A percentile compares a stretch with the other conserved stretches of the same genome.
Evolutionary conservation across 176 grass and related monocot genomes (phyloP).

Genomic region (Rhynchospora breviuscula): DNA sequence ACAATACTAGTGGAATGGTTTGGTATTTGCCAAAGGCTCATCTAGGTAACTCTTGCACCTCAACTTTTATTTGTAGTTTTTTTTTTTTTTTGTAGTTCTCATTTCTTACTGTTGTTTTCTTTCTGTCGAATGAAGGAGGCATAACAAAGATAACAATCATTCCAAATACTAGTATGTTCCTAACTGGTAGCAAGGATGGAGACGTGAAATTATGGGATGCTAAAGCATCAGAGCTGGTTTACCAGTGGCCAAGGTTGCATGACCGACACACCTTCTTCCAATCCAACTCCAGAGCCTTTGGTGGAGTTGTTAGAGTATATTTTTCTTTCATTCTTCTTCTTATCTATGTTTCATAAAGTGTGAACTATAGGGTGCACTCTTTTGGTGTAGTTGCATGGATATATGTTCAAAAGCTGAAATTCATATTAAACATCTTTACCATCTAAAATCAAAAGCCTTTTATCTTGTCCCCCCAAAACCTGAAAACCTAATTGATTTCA

Average conservation of each 20-base stretch:
- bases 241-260: slow-evolving; percentile 87
- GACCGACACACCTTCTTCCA: slow-evolving; percentile 97
- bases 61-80: background rate
- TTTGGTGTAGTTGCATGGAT: background rate
- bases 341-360: background rate
- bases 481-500: background rate
- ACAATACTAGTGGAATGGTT: slow-evolving; percentile 58
- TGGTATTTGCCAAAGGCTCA: slow-evolving; percentile 97
- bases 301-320: slow-evolving; percentile 83
- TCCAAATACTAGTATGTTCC: slow-evolving; percentile 79
- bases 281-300: slow-evolving; percentile 79
- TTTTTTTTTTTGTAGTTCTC: background rate
- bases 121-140: slow-evolving; percentile 49
- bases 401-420: background rate
- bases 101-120: background rate
- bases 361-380: background rate
- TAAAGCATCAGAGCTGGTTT: slow-evolving; percentile 65
- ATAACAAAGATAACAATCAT: slow-evolving; percentile 66
- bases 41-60: slow-evolving; percentile 44
- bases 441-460: background rate
- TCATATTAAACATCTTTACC: background rate
- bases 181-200: slow-evolving; percentile 98
- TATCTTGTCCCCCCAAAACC: background rate
- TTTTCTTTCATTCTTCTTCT: background rate
- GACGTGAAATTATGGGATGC: slow-evolving; percentile 99